Evolutionary conservation across 352 stramenopile species (phyloP).

Genomic region (Phytophthora parvispora): DNA sequence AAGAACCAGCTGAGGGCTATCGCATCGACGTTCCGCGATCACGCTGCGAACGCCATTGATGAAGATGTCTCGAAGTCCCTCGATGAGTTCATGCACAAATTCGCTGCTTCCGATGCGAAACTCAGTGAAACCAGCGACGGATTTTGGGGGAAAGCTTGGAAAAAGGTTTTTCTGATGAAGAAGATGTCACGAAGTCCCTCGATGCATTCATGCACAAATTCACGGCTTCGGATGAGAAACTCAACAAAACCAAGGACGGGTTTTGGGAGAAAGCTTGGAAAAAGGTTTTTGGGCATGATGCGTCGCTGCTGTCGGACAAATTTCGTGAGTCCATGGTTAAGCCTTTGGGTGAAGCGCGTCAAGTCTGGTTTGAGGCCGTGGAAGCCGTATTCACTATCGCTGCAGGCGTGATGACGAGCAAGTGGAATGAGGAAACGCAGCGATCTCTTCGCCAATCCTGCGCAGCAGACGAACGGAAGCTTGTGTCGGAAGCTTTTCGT

Average conservation of each 20-base stretch:
- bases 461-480: slow-evolving; percentile 11
- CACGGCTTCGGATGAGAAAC: slow-evolving; percentile 21
- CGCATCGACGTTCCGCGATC: slow-evolving; percentile 20
- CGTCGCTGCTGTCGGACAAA: slow-evolving; percentile 12
- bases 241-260: neutral
- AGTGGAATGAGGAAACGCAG: slow-evolving; percentile 19
- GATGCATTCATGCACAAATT: slow-evolving; percentile 26
- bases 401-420: slow-evolving; percentile 6
- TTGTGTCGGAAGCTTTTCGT: slow-evolving; percentile 18
- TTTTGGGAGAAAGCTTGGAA: slow-evolving; percentile 10
- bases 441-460: slow-evolving; percentile 11
- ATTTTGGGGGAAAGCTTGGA: slow-evolving; percentile 4
- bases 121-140: neutral
- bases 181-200: slow-evolving; percentile 3
- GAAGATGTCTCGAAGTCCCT: slow-evolving; percentile 3
- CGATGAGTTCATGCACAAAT: slow-evolving; percentile 17
- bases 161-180: slow-evolving; percentile 1
- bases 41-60: neutral
- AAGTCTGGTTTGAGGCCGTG: slow-evolving; percentile 31
- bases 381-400: slow-evolving; percentile 16
- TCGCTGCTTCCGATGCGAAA: slow-evolving; percentile 28
- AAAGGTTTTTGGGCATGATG: slow-evolving; percentile 1
- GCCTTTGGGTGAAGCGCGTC: slow-evolving; percentile 18
- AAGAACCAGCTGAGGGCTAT: slow-evolving; percentile 41
- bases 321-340: slow-evolving; percentile 25